Conservation (phyloP, 495 filamentous ascomycete genomes). For the Chaetomidium leptoderma region DNA sequence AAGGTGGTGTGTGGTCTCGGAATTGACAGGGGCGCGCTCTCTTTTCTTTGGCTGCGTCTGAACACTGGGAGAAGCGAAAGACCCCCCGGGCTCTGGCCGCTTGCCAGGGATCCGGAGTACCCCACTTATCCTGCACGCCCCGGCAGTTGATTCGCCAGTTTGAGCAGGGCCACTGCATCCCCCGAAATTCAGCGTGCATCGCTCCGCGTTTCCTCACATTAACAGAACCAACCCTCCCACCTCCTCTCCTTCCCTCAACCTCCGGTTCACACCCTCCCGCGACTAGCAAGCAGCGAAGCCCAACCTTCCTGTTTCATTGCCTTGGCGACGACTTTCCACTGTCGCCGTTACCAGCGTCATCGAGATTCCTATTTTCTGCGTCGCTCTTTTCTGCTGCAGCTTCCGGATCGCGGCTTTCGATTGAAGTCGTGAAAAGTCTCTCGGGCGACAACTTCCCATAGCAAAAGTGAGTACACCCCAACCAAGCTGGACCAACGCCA, state of each 20-base stretch:
- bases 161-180: conserved; percentile 16
- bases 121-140: conserved; percentile 22
- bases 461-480: conserved; percentile 8
- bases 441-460: not conserved
- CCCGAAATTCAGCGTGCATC: conserved; percentile 30
- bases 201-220: conserved; percentile 33
- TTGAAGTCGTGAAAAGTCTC: conserved; percentile 15
- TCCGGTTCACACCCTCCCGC: conserved; percentile 28
- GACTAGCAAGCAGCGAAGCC: conserved; percentile 16
- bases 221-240: conserved; percentile 34
- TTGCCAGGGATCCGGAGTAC: conserved; percentile 23
- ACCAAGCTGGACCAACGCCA: conserved; percentile 1
- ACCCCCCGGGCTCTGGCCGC: conserved; percentile 20
- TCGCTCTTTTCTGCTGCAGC: conserved; percentile 15
- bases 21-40: not conserved
- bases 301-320: conserved; percentile 21
- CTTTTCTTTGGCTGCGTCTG: conserved; percentile 3
- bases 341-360: conserved; percentile 14
- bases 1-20: not conserved
- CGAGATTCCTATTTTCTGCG: conserved; percentile 2
- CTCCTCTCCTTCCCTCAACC: conserved; percentile 28
- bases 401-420: conserved; percentile 11
- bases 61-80: no score
- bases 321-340: conserved; percentile 12
- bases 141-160: conserved; percentile 18